Percentiles rank a stretch among this genome's conserved stretches.
phyloP scores from a whole-genome alignment of 129 eudicot genomes.

The Helichrysum umbraculigerum region DNA sequence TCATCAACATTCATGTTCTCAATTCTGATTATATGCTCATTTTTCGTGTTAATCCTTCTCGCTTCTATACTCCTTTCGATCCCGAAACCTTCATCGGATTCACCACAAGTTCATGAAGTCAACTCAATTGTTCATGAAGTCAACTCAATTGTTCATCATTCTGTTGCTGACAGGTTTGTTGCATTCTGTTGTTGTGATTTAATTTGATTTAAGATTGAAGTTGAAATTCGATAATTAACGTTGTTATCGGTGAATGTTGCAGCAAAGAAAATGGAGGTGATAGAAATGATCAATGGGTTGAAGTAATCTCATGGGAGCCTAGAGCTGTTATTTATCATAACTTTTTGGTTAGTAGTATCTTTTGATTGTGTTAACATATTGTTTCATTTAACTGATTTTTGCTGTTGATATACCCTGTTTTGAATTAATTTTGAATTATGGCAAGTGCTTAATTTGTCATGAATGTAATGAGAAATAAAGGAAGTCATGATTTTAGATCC shows the following conservation, averaged over 20 bases:
- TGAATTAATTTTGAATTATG: background rate
- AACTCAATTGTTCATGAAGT: conserved; percentile 38
- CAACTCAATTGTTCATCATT: conserved; percentile 33
- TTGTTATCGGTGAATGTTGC: conserved; percentile 23
- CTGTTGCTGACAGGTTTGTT: conserved; percentile 43
- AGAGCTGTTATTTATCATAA: conserved; percentile 79
- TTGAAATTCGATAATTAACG: background rate
- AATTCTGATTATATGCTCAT: conserved; percentile 29
- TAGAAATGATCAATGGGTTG: conserved; percentile 80
- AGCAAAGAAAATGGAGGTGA: conserved; percentile 36
- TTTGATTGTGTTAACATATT: background rate
- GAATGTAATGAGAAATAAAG: background rate
- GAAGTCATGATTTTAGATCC: background rate
- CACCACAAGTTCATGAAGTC: conserved; percentile 30
- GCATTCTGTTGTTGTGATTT: conserved; percentile 22
- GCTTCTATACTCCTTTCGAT: conserved; percentile 24
- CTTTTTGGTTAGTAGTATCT: conserved; percentile 56
- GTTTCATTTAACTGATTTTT: background rate
- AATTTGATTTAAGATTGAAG: conserved; percentile 14
- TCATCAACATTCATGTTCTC: conserved; percentile 27
- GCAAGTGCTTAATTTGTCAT: background rate
- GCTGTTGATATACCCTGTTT: background rate
- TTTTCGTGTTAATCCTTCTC: conserved; percentile 28
- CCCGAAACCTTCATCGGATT: conserved; percentile 19
- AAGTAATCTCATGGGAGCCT: conserved; percentile 90